These are phyloP conservation scores for Xylaria sp. DNA, from an alignment of 2,329 filamentous ascomycete species.

Conservation along the genomic window DNA sequence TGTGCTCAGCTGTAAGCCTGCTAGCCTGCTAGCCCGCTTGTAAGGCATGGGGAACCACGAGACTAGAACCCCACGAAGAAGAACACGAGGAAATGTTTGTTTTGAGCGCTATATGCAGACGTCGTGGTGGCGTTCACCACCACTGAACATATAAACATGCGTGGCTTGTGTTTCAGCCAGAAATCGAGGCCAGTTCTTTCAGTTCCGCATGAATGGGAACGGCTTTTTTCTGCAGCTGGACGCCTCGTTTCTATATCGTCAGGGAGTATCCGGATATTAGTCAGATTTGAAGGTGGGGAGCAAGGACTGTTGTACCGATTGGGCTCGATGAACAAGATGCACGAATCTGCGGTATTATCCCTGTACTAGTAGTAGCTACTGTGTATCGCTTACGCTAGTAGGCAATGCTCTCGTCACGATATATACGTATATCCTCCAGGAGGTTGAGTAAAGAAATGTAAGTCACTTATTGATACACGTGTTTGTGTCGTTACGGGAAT, in stretches of 20 bases:
- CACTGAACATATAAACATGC: not conserved
- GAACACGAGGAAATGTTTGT: not conserved
- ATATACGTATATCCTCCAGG: not conserved
- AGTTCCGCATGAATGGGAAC: constrained; percentile 21
- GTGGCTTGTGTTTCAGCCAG: constrained; percentile 23
- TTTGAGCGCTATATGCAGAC: not conserved
- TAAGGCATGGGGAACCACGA: not conserved
- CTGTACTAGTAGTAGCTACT: too few species aligned
- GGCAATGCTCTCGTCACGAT: not conserved
- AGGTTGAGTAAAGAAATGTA: not conserved
- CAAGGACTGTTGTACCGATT: not conserved
- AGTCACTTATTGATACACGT: not conserved
- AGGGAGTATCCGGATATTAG: not conserved
- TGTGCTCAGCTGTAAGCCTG: constrained; percentile 2
- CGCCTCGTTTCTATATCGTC: constrained; percentile 2
- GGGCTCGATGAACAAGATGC: not conserved
- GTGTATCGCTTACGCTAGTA: not conserved
- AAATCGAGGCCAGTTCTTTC: not conserved
- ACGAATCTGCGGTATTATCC: not conserved
- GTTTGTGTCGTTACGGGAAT: not conserved
- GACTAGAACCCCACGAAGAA: not conserved
- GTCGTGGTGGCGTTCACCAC: not conserved
- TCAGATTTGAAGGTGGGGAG: not conserved
- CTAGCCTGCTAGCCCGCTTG: not conserved
- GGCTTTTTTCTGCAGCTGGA: constrained; percentile 1